Evolutionary conservation across 2,329 filamentous ascomycete species (phyloP).

Genomic region (Claviceps cyperi): DNA sequence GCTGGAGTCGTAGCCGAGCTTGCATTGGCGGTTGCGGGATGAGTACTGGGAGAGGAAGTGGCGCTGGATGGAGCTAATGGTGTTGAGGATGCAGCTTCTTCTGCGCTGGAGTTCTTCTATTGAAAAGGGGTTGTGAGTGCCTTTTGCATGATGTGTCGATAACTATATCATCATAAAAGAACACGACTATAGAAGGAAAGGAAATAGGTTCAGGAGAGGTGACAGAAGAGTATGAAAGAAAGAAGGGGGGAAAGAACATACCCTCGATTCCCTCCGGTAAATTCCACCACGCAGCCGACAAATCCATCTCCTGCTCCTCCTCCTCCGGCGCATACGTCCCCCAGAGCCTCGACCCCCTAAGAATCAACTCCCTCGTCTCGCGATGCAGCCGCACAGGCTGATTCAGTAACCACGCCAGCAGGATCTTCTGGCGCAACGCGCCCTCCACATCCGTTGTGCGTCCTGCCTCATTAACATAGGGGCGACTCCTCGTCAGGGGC

Average conservation of each 20-base stretch:
- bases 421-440: conserved; percentile 51
- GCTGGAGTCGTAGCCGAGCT: conserved; percentile 59
- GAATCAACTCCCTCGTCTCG: conserved; percentile 50
- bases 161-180: no score
- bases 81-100: conserved; percentile 51
- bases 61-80: conserved; percentile 52
- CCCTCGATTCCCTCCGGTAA: conserved; percentile 54
- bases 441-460: conserved; percentile 40
- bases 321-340: conserved; percentile 21
- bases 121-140: neutral
- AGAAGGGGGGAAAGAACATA: conserved; percentile 14
- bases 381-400: conserved; percentile 44
- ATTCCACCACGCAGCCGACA: conserved; percentile 52
- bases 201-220: no score
- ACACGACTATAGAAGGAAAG: no score
- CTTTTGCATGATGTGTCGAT: no score
- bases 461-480: conserved; percentile 23
- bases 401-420: conserved; percentile 51
- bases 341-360: conserved; percentile 50
- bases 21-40: conserved; percentile 53
- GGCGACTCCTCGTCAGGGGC: conserved; percentile 29
- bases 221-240: neutral
- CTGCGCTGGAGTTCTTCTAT: conserved; percentile 52
- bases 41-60: conserved; percentile 56
- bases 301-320: conserved; percentile 3